Conservation (phyloP, 1,284 basidiomycete species). For the Cutaneotrichosporon spelunceum region DNA sequence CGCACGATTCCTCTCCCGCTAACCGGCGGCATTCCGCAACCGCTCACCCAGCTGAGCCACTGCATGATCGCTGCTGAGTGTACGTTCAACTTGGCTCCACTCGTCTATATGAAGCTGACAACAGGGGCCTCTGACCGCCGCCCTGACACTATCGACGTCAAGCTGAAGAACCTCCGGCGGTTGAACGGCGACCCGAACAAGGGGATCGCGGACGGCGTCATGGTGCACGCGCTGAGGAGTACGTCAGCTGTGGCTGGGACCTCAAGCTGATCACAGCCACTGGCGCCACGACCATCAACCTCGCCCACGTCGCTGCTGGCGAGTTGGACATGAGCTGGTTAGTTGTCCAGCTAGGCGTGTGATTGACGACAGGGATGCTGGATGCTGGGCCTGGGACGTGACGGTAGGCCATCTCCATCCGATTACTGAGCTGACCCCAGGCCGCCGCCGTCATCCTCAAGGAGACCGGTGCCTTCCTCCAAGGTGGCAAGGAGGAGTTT, state of each 20-base stretch:
- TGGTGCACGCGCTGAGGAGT: slow-evolving; percentile 78
- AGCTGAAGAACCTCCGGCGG: slow-evolving; percentile 66
- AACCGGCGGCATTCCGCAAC: slow-evolving; percentile 69
- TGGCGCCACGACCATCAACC: slow-evolving; percentile 79
- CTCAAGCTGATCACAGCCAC: slow-evolving; percentile 47
- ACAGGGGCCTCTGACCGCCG: slow-evolving; percentile 77
- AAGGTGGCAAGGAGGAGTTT: slow-evolving; percentile 60
- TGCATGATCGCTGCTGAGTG: slow-evolving; percentile 83
- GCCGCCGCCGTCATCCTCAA: slow-evolving; percentile 85
- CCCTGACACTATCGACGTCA: slow-evolving; percentile 60
- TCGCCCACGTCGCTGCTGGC: slow-evolving; percentile 75
- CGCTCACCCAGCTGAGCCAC: slow-evolving; percentile 68
- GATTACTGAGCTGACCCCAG: slow-evolving; percentile 42
- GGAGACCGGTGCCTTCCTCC: slow-evolving; percentile 77
- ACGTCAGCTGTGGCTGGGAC: slow-evolving; percentile 8
- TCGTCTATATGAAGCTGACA: slow-evolving; percentile 13
- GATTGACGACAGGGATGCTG: slow-evolving; percentile 51
- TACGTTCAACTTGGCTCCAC: slow-evolving; percentile 20
- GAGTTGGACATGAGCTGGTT: slow-evolving; percentile 70
- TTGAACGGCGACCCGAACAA: slow-evolving; percentile 69
- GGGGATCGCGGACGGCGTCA: slow-evolving; percentile 71
- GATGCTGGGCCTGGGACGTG: slow-evolving; percentile 70
- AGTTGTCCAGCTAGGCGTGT: slow-evolving; percentile 18
- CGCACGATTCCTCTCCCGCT: slow-evolving; percentile 61
- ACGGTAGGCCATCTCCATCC: slow-evolving; percentile 55